Conservation (phyloP, 1,139 yeast species). For the Nakaseomyces bracarensis region DNA sequence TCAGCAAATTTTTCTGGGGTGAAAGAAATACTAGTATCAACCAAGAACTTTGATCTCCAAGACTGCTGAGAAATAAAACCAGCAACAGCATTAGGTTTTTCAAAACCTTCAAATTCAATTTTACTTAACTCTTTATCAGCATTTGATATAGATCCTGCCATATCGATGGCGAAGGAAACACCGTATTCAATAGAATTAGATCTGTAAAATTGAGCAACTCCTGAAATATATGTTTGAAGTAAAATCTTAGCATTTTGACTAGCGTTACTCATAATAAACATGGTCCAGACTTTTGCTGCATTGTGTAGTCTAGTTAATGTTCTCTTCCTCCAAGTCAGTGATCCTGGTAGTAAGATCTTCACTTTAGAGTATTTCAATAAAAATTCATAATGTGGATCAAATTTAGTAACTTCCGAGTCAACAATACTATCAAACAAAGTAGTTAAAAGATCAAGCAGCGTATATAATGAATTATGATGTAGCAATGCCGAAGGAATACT, state of each 20-base stretch:
- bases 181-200: constrained; percentile 54
- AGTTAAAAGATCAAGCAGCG: constrained; percentile 72
- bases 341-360: constrained; percentile 63
- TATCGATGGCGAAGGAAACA: constrained; percentile 78
- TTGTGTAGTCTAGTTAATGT: constrained; percentile 55
- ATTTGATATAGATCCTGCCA: constrained; percentile 67
- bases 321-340: constrained; percentile 64
- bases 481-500: constrained; percentile 78
- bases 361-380: constrained; percentile 53
- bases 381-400: constrained; percentile 71
- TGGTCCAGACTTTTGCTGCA: constrained; percentile 62
- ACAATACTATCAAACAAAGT: constrained; percentile 69
- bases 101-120: constrained; percentile 27
- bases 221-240: constrained; percentile 65
- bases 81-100: constrained; percentile 52
- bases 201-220: constrained; percentile 28
- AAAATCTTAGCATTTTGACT: constrained; percentile 70
- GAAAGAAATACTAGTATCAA: constrained; percentile 28
- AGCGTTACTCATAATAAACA: constrained; percentile 44
- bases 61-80: constrained; percentile 71
- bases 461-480: constrained; percentile 61
- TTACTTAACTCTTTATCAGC: constrained; percentile 49
- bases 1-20: constrained; percentile 24
- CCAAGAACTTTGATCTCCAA: constrained; percentile 51
- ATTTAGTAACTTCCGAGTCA: constrained; percentile 82